Evolutionary conservation across 768 basidiomycete genomes (phyloP).

Genomic region (Mycena chlorophos): DNA sequence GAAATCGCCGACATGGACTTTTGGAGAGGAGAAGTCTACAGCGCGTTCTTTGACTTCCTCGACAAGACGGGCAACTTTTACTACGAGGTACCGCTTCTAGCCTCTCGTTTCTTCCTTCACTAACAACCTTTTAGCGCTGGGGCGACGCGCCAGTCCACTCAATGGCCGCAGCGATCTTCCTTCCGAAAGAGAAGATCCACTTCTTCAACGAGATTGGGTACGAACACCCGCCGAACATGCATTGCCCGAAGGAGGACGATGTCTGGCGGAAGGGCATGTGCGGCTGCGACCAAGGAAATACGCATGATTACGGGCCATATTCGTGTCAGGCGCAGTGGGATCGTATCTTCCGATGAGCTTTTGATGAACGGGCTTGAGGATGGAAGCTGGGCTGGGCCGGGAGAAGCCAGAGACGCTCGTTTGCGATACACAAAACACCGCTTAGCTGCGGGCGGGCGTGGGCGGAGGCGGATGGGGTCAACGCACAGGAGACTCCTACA

Average conservation of each 20-base stretch:
- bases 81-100: slow-evolving; percentile 57
- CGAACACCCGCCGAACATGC: slow-evolving; percentile 54
- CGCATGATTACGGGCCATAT: slow-evolving; percentile 62
- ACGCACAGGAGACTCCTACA: no score
- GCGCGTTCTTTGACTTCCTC: slow-evolving; percentile 62
- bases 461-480: no score
- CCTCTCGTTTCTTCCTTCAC: slow-evolving; percentile 33
- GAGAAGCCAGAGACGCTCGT: no score
- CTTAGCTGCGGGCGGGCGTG: no score
- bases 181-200: slow-evolving; percentile 55
- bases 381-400: no score
- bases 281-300: slow-evolving; percentile 48
- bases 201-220: slow-evolving; percentile 31
- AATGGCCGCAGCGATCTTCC: slow-evolving; percentile 67
- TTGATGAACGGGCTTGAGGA: no score
- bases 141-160: slow-evolving; percentile 70
- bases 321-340: slow-evolving; percentile 61
- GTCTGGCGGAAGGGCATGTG: slow-evolving; percentile 46
- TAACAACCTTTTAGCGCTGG: slow-evolving; percentile 41
- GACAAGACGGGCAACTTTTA: slow-evolving; percentile 65
- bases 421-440: no score
- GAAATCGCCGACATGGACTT: slow-evolving; percentile 70
- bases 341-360: slow-evolving; percentile 18
- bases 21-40: slow-evolving; percentile 66
- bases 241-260: slow-evolving; percentile 41